These are phyloP conservation scores for Ceratocystiopsis brevicomis DNA, from an alignment of 2,329 filamentous ascomycete genomes.

Conservation along the genomic window DNA sequence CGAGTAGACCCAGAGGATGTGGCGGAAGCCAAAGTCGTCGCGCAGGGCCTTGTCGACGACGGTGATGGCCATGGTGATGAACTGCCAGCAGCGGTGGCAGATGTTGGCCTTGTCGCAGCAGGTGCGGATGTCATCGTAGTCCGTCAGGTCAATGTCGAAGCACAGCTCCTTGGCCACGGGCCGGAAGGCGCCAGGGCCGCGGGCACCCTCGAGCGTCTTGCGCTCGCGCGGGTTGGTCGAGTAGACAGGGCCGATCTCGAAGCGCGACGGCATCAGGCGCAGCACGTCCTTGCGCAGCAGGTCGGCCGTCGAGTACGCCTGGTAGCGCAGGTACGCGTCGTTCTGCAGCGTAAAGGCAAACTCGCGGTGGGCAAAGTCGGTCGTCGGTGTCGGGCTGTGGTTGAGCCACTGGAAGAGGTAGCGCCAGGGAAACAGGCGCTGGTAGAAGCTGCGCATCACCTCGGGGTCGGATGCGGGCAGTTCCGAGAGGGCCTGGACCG, in stretches of 20 bases:
- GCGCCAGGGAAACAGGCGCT: conserved; percentile 85
- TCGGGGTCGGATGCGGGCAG: conserved; percentile 48
- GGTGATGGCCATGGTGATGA: conserved; percentile 95
- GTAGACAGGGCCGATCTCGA: conserved; percentile 98
- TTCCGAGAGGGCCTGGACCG: conserved; percentile 20
- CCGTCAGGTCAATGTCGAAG: conserved; percentile 98
- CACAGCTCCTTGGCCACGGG: conserved; percentile 86
- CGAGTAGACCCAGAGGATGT: conserved; percentile 97
- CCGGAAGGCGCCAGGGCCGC: conserved; percentile 43
- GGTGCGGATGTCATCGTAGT: conserved; percentile 92
- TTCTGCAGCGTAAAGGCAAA: conserved; percentile 92
- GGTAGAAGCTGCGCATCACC: conserved; percentile 84
- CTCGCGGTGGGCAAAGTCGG: conserved; percentile 82
- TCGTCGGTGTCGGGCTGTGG: conserved; percentile 67
- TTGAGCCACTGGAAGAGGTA: conserved; percentile 97
- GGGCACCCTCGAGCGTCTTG: conserved; percentile 64
- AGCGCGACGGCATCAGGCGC: conserved; percentile 71
- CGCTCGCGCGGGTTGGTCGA: conserved; percentile 83
- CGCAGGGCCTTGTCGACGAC: conserved; percentile 72
- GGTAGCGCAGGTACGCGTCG: conserved; percentile 82
- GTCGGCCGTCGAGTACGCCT: conserved; percentile 41
- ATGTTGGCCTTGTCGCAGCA: conserved; percentile 91
- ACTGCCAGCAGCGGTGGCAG: conserved; percentile 85
- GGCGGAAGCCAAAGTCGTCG: conserved; percentile 90
- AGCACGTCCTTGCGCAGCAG: conserved; percentile 80